phyloP scores from a whole-genome alignment of 2,329 filamentous ascomycete genomes.

The Neurospora crassa region DNA sequence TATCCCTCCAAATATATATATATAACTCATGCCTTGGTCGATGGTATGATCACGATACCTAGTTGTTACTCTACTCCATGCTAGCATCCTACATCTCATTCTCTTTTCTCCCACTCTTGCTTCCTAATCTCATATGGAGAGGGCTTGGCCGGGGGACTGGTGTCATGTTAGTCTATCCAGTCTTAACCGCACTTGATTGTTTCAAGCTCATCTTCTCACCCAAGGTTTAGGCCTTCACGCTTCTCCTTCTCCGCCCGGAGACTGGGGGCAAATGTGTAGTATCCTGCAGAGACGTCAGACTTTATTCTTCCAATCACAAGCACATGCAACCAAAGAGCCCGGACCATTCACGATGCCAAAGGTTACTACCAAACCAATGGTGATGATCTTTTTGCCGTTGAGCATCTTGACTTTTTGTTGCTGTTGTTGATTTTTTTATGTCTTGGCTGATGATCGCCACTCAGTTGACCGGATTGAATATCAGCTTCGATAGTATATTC shows the following conservation, averaged over 20 bases:
- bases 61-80: background rate
- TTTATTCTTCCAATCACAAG: background rate
- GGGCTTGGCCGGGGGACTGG: background rate
- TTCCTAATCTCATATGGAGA: background rate
- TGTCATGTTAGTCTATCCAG: background rate
- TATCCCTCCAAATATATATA: background rate
- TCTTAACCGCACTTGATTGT: background rate
- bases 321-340: background rate
- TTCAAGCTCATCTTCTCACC: constrained; percentile 5
- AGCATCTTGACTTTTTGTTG: background rate
- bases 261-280: constrained; percentile 19
- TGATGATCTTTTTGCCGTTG: constrained; percentile 12
- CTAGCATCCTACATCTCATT: background rate
- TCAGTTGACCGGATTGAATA: background rate
- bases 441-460: background rate
- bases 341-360: constrained; percentile 19
- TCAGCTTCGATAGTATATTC: background rate
- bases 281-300: constrained; percentile 16
- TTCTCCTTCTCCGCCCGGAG: constrained; percentile 15
- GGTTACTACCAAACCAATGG: constrained; percentile 11
- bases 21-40: background rate
- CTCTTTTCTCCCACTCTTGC: background rate
- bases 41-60: background rate
- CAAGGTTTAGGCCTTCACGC: constrained; percentile 7
- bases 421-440: background rate